Base-by-base conservation (phyloP, 2,329 filamentous ascomycete species). In the Golovinomyces cichoracearum region DNA sequence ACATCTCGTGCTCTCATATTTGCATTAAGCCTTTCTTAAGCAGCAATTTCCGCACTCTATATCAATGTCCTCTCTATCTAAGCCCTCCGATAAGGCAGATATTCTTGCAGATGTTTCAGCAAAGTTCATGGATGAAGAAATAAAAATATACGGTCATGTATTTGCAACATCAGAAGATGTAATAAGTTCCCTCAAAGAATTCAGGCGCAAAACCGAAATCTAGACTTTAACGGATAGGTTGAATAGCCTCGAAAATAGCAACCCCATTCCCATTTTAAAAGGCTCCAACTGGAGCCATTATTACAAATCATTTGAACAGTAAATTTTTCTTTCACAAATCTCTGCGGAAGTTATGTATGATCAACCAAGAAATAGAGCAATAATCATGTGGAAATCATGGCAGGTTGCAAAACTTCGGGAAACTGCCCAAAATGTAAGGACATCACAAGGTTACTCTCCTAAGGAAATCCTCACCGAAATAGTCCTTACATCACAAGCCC, bases 151-250 rank as follows among this genome's bases (percentile, higher is more conserved):
- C 27, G 27, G 27, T 13, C 13, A 29, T 29, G 27, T 29, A 13
- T 33, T 33, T 33, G 29, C 29, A 33, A 33, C 29, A 12, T 10
- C 29, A 33, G 29, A 33, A 3, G 29, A 33, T 33, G n/a, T 33
- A 12, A 33, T 12, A 33, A 15, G n/a, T 9, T 33, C 29, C 29
- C 10, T 33, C 7, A 33, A 33, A 33, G 29, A 33, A 9, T 33
- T 15, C n/a, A 15, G 29, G 29, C 3, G 29, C 5, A 15, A 33
- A 33, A 33, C 3, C 29, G 29, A 93, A 82, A 33, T 33, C 10
- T 33, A 9, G 7, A 33, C 7, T 15, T 15, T 33, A 33, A 12
- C 29, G 10, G 29, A 33, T 33, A 10, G 29, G 10, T 15, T 88
- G 71, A 57, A 58, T 54, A 29, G 23, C 40, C 26, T 44, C 40